These are phyloP conservation scores for Cordyceps cicadae DNA, from an alignment of 2,329 filamentous ascomycete genomes.

Conservation along the genomic window DNA sequence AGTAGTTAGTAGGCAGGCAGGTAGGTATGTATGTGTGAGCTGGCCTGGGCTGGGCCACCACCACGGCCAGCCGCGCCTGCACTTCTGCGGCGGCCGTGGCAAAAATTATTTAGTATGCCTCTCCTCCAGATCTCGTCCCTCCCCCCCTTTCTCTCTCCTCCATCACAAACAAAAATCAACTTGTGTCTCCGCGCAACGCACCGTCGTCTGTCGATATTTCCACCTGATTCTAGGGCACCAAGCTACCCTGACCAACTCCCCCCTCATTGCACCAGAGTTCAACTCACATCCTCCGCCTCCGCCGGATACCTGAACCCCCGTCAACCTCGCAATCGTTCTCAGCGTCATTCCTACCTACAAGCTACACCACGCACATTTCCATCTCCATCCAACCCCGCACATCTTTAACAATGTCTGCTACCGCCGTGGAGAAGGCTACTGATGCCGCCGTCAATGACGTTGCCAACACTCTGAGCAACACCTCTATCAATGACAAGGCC, in stretches of 20 bases:
- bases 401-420: conserved; percentile 69
- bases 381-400: conserved; percentile 29
- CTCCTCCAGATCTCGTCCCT: conserved; percentile 19
- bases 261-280: conserved; percentile 66
- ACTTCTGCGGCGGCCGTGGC: conserved; percentile 3
- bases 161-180: conserved; percentile 37
- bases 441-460: conserved; percentile 66
- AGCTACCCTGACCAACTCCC: conserved; percentile 65
- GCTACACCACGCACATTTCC: conserved; percentile 33
- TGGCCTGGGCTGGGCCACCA: neutral
- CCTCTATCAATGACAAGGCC: conserved; percentile 52
- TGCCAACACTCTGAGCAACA: conserved; percentile 66
- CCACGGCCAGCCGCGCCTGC: neutral
- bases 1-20: too few relatives aligned
- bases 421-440: conserved; percentile 53
- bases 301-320: conserved; percentile 23
- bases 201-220: conserved; percentile 35
- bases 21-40: too few relatives aligned
- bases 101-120: conserved; percentile 36
- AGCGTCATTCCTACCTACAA: conserved; percentile 40
- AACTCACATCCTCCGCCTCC: conserved; percentile 31
- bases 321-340: conserved; percentile 36
- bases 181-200: conserved; percentile 41
- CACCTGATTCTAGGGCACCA: conserved; percentile 67
- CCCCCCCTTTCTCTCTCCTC: conserved; percentile 24